phyloP scores from a whole-genome alignment of 305 asterid genomes.

The Fraxinus greggii region DNA sequence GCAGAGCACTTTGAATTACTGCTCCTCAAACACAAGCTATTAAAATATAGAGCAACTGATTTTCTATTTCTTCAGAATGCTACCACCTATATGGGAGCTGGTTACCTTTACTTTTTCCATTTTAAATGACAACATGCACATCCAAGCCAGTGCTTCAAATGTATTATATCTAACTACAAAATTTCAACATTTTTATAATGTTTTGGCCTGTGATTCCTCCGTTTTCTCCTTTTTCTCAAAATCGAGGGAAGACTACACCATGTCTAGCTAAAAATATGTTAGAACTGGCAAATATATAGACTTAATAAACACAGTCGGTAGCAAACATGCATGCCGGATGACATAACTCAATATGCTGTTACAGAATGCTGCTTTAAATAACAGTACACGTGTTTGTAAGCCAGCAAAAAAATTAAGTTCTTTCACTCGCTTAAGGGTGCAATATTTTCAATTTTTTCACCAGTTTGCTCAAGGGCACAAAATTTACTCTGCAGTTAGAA shows the following conservation, averaged over 20 bases:
- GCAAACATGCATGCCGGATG: not conserved
- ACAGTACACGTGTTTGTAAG: not conserved
- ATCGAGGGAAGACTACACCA: not conserved
- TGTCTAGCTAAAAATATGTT: not conserved
- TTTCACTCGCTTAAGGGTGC: not conserved
- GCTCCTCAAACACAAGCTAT: not conserved
- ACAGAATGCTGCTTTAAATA: not conserved
- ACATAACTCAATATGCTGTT: not conserved
- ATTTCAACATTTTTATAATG: not conserved
- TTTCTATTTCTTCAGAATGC: not conserved
- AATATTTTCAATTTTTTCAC: not conserved
- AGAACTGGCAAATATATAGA: not conserved
- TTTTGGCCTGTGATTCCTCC: not conserved
- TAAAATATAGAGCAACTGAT: not conserved
- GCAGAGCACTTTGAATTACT: not conserved
- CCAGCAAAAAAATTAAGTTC: not conserved
- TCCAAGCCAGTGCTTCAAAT: not conserved
- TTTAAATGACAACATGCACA: not conserved
- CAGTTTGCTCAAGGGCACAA: not conserved
- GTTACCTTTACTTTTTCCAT: not conserved
- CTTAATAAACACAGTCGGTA: not conserved
- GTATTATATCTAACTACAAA: not conserved
- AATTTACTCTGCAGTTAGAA: not conserved
- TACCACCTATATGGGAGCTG: not conserved
- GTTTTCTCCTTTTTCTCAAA: not conserved